Conservation (phyloP, 441 rosid species). For the Bruguiera hainesii region DNA sequence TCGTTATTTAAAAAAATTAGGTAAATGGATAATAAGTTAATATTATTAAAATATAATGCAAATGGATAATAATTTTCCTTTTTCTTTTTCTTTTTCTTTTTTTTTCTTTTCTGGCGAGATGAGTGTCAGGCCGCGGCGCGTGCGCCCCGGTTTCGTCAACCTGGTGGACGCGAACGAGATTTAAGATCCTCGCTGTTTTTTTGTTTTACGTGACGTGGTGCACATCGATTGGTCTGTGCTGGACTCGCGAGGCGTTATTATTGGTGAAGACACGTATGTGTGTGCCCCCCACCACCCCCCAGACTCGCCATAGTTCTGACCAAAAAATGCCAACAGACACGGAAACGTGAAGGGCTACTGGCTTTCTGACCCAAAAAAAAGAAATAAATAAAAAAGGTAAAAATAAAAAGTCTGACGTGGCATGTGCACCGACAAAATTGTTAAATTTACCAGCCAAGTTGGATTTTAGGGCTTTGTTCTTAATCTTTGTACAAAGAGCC, state of each 20-base stretch:
- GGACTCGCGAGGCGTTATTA: background rate
- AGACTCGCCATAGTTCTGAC: constrained; percentile 1
- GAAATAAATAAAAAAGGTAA: no score
- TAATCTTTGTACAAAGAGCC: background rate
- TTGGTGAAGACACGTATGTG: background rate
- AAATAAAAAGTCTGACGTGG: constrained; percentile 26
- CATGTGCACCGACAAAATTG: constrained; percentile 29
- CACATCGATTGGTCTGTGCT: background rate
- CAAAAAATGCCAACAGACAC: constrained; percentile 26
- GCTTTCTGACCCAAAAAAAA: no score
- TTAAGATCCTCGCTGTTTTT: no score
- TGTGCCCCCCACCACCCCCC: background rate
- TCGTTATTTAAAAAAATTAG: no score
- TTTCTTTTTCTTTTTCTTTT: no score
- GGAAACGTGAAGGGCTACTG: background rate
- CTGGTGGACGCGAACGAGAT: no score
- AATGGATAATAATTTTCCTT: no score
- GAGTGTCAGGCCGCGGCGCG: no score
- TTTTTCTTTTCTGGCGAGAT: no score
- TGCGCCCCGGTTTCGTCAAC: no score
- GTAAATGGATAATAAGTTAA: no score
- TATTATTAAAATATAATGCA: no score
- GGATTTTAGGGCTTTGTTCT: background rate
- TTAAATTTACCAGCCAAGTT: background rate
- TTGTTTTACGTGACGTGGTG: background rate